These are phyloP conservation scores for Pugionium dolabratum DNA, from an alignment of 345 rosid genomes.

Conservation along the genomic window DNA sequence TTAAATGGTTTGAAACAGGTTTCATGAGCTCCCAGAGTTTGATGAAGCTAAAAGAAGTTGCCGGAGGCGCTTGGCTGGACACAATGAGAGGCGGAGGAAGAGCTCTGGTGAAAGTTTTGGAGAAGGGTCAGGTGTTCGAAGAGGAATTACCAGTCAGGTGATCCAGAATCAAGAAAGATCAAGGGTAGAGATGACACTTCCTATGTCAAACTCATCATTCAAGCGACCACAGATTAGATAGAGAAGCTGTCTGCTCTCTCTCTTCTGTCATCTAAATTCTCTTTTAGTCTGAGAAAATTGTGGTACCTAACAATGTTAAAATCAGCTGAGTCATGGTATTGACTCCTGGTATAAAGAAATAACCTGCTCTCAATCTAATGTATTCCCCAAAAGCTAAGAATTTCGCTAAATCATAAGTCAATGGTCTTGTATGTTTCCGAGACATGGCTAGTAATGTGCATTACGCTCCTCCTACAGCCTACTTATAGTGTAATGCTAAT, in stretches of 20 bases:
- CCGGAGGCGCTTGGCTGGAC: conserved; percentile 47
- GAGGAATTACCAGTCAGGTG: conserved; percentile 36
- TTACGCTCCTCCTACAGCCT: not conserved
- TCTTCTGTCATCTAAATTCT: conserved; percentile 66
- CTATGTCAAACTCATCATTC: conserved; percentile 41
- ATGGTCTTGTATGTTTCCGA: conserved; percentile 26
- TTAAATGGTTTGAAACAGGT: conserved; percentile 29
- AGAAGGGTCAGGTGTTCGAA: conserved; percentile 58
- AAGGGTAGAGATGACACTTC: conserved; percentile 40
- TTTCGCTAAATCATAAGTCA: not conserved
- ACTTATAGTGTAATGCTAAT: conserved; percentile 16
- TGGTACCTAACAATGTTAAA: conserved; percentile 27
- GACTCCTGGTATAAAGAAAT: conserved; percentile 28
- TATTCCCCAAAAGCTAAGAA: conserved; percentile 12
- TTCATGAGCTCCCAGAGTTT: conserved; percentile 63
- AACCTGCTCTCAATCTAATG: conserved; percentile 20
- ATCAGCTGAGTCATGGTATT: conserved; percentile 34
- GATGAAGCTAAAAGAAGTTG: conserved; percentile 89
- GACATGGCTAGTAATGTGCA: conserved; percentile 5
- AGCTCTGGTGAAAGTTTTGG: conserved; percentile 52
- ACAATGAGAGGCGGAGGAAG: conserved; percentile 79
- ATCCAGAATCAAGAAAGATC: conserved; percentile 37
- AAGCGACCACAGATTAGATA: conserved; percentile 42
- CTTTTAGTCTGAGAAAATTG: not conserved
- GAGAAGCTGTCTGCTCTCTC: conserved; percentile 64